A percentile compares a stretch with the other conserved stretches of the same genome.
phyloP scores from a whole-genome alignment of 116 monocot species.

The Dioscorea cayenensis region DNA sequence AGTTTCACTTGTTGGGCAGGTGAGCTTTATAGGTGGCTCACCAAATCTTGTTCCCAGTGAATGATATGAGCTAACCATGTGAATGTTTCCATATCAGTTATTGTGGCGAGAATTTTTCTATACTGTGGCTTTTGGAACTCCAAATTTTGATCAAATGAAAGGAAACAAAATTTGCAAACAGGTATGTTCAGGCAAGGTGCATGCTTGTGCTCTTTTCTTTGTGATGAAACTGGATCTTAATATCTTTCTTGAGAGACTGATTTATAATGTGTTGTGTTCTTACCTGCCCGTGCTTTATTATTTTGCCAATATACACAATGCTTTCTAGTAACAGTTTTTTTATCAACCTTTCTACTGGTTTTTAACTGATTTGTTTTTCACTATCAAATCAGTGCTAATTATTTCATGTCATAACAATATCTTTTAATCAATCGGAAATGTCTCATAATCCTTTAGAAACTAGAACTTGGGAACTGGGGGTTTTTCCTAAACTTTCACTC shows the following conservation, averaged over 20 bases:
- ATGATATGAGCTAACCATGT: constrained; percentile 3
- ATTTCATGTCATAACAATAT: constrained; percentile 17
- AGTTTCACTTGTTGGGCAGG: constrained; percentile 84
- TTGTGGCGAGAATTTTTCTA: constrained; percentile 95
- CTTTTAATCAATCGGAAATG: too few relatives aligned
- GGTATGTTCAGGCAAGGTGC: constrained; percentile 23
- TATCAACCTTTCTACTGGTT: background rate
- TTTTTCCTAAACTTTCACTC: too few relatives aligned
- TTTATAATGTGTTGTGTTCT: background rate
- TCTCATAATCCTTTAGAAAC: too few relatives aligned
- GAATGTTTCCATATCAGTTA: constrained; percentile 31
- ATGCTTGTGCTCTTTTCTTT: background rate
- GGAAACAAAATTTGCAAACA: constrained; percentile 89
- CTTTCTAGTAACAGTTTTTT: background rate
- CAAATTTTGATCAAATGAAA: constrained; percentile 86
- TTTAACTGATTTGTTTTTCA: constrained; percentile 41
- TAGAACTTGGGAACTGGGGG: too few relatives aligned
- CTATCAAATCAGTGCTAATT: constrained; percentile 57
- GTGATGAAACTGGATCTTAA: too few relatives aligned
- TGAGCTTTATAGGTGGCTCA: constrained; percentile 10
- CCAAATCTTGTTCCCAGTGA: background rate
- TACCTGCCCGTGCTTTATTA: background rate
- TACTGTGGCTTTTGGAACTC: constrained; percentile 71
- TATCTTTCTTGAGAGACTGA: too few relatives aligned
- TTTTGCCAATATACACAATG: background rate